These are phyloP conservation scores for Leccinellum rugosiceps DNA, from an alignment of 768 basidiomycete genomes.

Conservation along the genomic window DNA sequence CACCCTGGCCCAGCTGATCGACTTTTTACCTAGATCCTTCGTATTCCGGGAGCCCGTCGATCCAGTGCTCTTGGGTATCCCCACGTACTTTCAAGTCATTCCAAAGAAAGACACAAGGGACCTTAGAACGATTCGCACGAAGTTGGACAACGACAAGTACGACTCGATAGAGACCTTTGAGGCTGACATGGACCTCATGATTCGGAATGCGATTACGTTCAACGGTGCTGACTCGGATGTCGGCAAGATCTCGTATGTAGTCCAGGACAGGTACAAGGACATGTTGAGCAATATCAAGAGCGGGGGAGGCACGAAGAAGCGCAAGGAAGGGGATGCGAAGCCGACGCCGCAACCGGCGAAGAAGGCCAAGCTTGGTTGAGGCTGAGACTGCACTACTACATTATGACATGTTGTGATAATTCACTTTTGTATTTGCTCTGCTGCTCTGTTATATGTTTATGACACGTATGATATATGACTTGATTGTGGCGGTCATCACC, in stretches of 20 bases:
- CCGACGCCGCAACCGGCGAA: conserved; percentile 61
- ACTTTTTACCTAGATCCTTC: conserved; percentile 49
- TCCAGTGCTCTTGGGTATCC: conserved; percentile 76
- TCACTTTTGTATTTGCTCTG: conserved; percentile 25
- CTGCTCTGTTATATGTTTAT: conserved; percentile 24
- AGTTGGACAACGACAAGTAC: conserved; percentile 81
- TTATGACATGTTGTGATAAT: conserved; percentile 28
- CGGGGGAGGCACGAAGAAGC: conserved; percentile 57
- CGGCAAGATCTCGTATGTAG: conserved; percentile 52
- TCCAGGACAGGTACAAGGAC: conserved; percentile 53
- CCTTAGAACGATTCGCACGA: conserved; percentile 73
- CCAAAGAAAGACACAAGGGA: conserved; percentile 85
- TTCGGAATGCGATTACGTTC: conserved; percentile 84
- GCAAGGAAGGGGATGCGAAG: conserved; percentile 66
- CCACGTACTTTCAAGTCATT: conserved; percentile 85
- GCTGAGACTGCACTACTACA: conserved; percentile 29
- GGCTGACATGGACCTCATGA: conserved; percentile 84
- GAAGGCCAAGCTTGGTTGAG: conserved; percentile 62
- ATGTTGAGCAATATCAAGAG: conserved; percentile 42
- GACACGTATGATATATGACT: not conserved
- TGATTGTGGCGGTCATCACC: not conserved
- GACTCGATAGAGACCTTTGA: conserved; percentile 74
- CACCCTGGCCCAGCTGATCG: not conserved
- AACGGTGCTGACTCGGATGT: conserved; percentile 82
- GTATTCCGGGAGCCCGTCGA: conserved; percentile 88